phyloP scores from a whole-genome alignment of 2,329 filamentous ascomycete genomes.

The Neocucurbitaria cava region DNA sequence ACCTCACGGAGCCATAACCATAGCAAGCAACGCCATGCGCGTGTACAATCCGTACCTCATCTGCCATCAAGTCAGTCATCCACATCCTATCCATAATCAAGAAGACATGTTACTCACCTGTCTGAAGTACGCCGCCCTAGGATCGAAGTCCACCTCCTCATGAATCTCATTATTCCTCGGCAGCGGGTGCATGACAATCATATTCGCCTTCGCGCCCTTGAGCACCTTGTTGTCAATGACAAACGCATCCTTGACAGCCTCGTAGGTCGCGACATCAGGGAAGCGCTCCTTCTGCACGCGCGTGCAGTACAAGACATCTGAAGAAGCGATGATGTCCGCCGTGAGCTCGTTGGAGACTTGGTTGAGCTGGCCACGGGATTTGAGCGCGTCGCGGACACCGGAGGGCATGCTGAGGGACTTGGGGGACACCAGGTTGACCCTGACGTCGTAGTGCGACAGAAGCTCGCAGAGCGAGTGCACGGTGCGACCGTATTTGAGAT shows the following conservation, averaged over 20 bases:
- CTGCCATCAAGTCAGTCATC: conserved; percentile 62
- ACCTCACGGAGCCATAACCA: conserved; percentile 74
- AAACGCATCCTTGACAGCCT: conserved; percentile 86
- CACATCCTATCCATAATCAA: background rate
- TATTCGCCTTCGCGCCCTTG: conserved; percentile 88
- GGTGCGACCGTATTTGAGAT: conserved; percentile 89
- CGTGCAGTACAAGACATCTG: conserved; percentile 96
- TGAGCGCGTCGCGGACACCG: conserved; percentile 75
- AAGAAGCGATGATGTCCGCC: conserved; percentile 82
- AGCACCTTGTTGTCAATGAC: conserved; percentile 89
- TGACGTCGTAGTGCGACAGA: conserved; percentile 93
- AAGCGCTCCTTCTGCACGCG: conserved; percentile 97
- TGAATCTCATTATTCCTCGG: conserved; percentile 92
- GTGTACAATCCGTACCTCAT: conserved; percentile 98
- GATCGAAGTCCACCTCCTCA: conserved; percentile 97
- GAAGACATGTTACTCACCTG: conserved; percentile 74
- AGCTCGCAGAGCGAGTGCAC: conserved; percentile 96
- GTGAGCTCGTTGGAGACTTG: conserved; percentile 80
- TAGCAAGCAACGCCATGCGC: conserved; percentile 93
- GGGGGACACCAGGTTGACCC: conserved; percentile 89
- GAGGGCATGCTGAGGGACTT: conserved; percentile 77
- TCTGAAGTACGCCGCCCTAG: conserved; percentile 96
- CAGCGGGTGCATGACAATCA: conserved; percentile 94
- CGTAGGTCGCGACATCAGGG: conserved; percentile 78
- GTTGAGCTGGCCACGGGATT: conserved; percentile 76